Evolutionary conservation across 768 basidiomycete species (phyloP), one percentile per base, ranked within the genome.

Genomic region (Pilatotrama ljubarskyi): DNA sequence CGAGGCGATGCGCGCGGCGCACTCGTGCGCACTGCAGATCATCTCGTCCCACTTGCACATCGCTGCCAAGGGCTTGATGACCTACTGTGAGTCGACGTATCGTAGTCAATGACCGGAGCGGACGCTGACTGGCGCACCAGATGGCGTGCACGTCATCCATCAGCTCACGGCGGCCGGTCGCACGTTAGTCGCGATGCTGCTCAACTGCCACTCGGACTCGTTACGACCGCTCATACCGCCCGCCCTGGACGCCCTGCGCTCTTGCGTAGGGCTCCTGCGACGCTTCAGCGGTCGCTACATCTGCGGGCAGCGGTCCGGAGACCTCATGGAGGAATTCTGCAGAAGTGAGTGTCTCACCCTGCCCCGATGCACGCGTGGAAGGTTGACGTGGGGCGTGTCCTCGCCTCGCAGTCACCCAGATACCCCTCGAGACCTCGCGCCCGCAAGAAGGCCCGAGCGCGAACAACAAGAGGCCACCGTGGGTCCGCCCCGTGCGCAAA

Each of bases 271-370:
- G 4, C 78, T 97, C n/a, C 74, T 96, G 59, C 77, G 92, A 56
- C 81, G 93, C 36, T 97, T 97, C 74, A 94, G 92, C 65, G 91
- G 90, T 62, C 83, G 93, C 46, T 97, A 97, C 75, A 85, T 96
- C 20, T 96, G 95, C 70, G 94, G 94, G 1, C 83, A 93, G 42
- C 79, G 95, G 51, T 93, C 90, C 46, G 93, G 93, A 26, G 95
- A 96, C 74, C 81, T 96, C 42, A 89, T 97, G 82, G 94, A 96
- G 70, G 95, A 96, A 72, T 95, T 95, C 72, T 96, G 95, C 76
- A 85, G 94, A 70, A 76, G 94, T 91, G 71, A 74, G 93, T 88
- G 63, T 73, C 78, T 22, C n/a, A 32, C n/a, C 47, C 18, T 48
- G 15, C 22, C 20, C n/a, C n/a, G n/a, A n/a, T n/a, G n/a, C n/a